These are phyloP conservation scores for Volvariella volvacea DNA, from an alignment of 1,284 basidiomycete species.

Conservation along the genomic window DNA sequence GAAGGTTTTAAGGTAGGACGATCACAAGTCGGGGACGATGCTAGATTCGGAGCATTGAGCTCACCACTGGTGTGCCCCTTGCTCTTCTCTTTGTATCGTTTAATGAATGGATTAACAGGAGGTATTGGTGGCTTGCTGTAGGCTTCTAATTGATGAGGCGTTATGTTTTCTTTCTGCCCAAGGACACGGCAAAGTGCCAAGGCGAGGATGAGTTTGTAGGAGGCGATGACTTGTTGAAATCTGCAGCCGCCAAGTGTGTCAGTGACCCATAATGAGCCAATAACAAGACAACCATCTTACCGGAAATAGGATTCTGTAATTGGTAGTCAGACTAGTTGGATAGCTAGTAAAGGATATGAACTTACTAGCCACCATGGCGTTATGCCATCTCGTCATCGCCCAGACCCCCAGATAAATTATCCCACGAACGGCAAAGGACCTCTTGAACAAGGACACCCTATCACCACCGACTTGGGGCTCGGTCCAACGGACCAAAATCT, in stretches of 20 bases:
- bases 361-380: conserved; percentile 26
- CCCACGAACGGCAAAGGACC: conserved; percentile 2
- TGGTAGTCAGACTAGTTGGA: no score
- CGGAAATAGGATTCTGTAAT: conserved; percentile 32
- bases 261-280: not conserved
- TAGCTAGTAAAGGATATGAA: no score
- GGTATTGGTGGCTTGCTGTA: conserved; percentile 30
- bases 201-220: conserved; percentile 28
- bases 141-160: conserved; percentile 14
- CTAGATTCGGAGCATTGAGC: no score
- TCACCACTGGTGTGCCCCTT: no score
- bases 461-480: not conserved
- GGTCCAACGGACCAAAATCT: not conserved
- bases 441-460: not conserved
- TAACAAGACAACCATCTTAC: conserved; percentile 16
- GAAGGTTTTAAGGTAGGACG: no score
- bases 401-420: conserved; percentile 25
- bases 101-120: conserved; percentile 31
- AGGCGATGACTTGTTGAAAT: conserved; percentile 27
- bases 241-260: conserved; percentile 12
- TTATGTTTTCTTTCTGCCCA: conserved; percentile 11
- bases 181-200: no score
- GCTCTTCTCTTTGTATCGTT: conserved; percentile 5
- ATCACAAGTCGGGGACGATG: no score
- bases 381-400: conserved; percentile 40